Conservation (phyloP, 345 rosid species). For the Citrus medica region DNA sequence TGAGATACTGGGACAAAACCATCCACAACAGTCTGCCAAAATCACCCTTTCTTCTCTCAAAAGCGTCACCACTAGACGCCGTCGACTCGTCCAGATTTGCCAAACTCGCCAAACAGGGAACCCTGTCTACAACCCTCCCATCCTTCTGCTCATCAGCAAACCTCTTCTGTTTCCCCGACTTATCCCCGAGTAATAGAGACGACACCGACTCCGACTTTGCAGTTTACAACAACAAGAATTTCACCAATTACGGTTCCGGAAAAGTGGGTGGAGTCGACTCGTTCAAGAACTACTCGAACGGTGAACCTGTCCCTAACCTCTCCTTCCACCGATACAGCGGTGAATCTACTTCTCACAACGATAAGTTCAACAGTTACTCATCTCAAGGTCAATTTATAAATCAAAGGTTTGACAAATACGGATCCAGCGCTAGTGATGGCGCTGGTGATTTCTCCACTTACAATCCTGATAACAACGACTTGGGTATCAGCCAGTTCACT, state of each 20-base stretch:
- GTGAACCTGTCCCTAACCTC: constrained; percentile 27
- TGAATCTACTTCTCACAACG: constrained; percentile 33
- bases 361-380: constrained; percentile 40
- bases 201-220: constrained; percentile 48
- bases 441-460: constrained; percentile 55
- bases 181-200: constrained; percentile 31
- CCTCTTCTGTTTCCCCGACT: constrained; percentile 79
- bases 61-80: constrained; percentile 69
- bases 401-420: constrained; percentile 74
- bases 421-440: constrained; percentile 56
- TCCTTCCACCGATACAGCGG: constrained; percentile 63
- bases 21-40: constrained; percentile 40
- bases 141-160: constrained; percentile 76
- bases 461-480: constrained; percentile 45
- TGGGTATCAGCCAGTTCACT: constrained; percentile 47
- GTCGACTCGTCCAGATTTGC: constrained; percentile 62
- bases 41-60: constrained; percentile 63
- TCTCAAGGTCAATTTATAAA: constrained; percentile 42
- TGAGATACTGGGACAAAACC: constrained; percentile 85
- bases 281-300: constrained; percentile 46
- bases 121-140: constrained; percentile 50
- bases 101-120: constrained; percentile 62
- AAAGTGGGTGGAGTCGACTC: constrained; percentile 46
- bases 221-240: constrained; percentile 50
- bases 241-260: constrained; percentile 67